A percentile compares a stretch with the other conserved stretches of the same genome.
These are phyloP conservation scores for Chaetomium fimeti DNA, from an alignment of 495 filamentous ascomycete species.

Conservation along the genomic window DNA sequence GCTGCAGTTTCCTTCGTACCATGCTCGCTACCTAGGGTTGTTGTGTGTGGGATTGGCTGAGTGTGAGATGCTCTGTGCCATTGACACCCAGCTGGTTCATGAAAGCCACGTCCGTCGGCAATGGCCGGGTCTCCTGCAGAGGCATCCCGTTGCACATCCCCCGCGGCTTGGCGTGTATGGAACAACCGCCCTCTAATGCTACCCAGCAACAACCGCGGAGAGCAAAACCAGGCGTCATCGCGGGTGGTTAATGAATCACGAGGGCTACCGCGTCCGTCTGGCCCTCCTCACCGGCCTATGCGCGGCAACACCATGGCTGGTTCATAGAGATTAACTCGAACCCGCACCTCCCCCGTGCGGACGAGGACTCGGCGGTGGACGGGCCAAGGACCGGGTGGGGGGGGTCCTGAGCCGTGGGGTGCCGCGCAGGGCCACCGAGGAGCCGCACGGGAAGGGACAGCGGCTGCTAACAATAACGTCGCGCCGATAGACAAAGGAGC, in stretches of 20 bases:
- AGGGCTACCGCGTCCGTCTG: background rate
- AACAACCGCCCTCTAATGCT: slow-evolving; percentile 7
- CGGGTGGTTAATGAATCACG: background rate
- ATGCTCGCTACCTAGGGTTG: too few species aligned
- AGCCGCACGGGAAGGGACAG: background rate
- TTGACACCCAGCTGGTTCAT: background rate
- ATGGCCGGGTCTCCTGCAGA: slow-evolving; percentile 3
- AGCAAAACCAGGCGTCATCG: background rate
- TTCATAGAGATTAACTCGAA: background rate
- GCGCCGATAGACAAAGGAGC: background rate
- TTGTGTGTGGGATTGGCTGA: background rate
- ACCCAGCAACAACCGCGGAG: slow-evolving; percentile 5
- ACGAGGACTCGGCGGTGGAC: background rate
- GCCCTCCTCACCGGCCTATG: background rate
- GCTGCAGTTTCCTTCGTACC: too few species aligned
- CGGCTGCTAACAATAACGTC: slow-evolving; percentile 3
- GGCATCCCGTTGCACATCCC: background rate
- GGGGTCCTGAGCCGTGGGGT: background rate
- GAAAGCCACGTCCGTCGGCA: slow-evolving; percentile 18
- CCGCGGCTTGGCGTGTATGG: slow-evolving; percentile 1
- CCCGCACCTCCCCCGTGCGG: background rate
- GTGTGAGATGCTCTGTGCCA: background rate
- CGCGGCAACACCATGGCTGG: background rate
- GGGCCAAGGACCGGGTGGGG: background rate
- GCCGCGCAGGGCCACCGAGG: background rate